These are phyloP conservation scores for Byssoonygena ceratinophila DNA, from an alignment of 2,329 filamentous ascomycete genomes.

Conservation along the genomic window DNA sequence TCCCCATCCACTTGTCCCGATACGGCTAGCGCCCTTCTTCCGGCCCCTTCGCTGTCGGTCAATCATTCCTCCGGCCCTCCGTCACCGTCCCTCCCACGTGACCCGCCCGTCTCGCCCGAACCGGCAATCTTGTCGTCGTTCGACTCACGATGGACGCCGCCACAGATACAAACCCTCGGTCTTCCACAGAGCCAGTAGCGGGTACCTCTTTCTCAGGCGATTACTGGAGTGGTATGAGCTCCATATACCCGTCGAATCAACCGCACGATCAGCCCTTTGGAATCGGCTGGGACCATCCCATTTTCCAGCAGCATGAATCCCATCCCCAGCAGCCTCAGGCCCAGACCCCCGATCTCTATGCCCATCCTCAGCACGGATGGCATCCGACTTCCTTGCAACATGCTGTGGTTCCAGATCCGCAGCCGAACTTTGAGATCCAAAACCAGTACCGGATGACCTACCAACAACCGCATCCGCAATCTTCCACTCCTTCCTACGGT, in stretches of 20 bases:
- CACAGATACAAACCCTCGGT: background rate
- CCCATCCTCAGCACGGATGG: slow-evolving; percentile 24
- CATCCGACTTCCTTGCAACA: slow-evolving; percentile 25
- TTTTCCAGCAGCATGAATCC: slow-evolving; percentile 20
- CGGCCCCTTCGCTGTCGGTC: background rate
- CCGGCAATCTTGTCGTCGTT: background rate
- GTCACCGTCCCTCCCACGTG: slow-evolving; percentile 11
- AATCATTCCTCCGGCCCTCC: background rate
- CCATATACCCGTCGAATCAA: slow-evolving; percentile 23
- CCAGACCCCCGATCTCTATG: slow-evolving; percentile 14
- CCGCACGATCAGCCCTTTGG: slow-evolving; percentile 24
- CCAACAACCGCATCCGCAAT: slow-evolving; percentile 17
- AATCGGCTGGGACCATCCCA: slow-evolving; percentile 31
- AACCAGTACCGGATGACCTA: slow-evolving; percentile 12
- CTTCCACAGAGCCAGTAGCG: background rate
- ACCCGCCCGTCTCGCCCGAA: too few species aligned
- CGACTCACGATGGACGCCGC: slow-evolving; percentile 6
- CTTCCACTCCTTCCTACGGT: slow-evolving; percentile 10
- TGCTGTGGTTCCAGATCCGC: slow-evolving; percentile 19
- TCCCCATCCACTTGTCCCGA: background rate
- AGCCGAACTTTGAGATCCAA: slow-evolving; percentile 10
- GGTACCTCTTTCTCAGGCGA: slow-evolving; percentile 24
- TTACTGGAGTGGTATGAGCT: slow-evolving; percentile 32
- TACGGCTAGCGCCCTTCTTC: background rate
- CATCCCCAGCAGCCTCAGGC: slow-evolving; percentile 11